phyloP scores from a whole-genome alignment of 2,329 filamentous ascomycete species.

The Microthyrium microscopicum region DNA sequence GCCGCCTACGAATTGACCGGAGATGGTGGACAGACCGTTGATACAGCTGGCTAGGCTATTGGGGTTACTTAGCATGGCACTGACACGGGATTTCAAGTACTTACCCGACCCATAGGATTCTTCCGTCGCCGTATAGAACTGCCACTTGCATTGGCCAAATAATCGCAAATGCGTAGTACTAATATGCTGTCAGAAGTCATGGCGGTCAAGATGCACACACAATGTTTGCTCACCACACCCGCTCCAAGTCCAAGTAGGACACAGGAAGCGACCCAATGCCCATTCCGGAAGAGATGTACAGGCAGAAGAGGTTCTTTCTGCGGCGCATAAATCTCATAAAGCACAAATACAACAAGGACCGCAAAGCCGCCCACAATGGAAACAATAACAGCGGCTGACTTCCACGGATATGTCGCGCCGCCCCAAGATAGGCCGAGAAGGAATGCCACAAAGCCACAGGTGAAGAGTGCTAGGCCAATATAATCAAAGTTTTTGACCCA shows the following conservation, averaged over 20 bases:
- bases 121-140: conserved; percentile 13
- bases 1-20: conserved; percentile 16
- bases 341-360: conserved; percentile 20
- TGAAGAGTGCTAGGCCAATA: conserved; percentile 11
- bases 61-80: too few species aligned
- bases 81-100: conserved; percentile 12
- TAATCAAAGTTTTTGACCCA: conserved; percentile 14
- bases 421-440: conserved; percentile 10
- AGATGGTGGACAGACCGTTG: conserved; percentile 12
- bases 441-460: conserved; percentile 11
- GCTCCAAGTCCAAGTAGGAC: conserved; percentile 18
- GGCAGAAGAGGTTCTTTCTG: conserved; percentile 20
- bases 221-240: conserved; percentile 7
- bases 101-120: conserved; percentile 11
- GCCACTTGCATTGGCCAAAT: conserved; percentile 17
- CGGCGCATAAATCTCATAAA: conserved; percentile 16
- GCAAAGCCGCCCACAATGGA: conserved; percentile 21
- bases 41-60: conserved; percentile 12
- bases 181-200: neutral
- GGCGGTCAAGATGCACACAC: neutral
- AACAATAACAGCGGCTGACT: conserved; percentile 23
- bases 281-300: conserved; percentile 20
- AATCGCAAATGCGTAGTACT: conserved; percentile 13
- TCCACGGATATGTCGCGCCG: conserved; percentile 24
- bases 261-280: conserved; percentile 14